These are phyloP conservation scores for Podospora pseudopauciseta DNA, from an alignment of 495 filamentous ascomycete genomes.

Conservation along the genomic window DNA sequence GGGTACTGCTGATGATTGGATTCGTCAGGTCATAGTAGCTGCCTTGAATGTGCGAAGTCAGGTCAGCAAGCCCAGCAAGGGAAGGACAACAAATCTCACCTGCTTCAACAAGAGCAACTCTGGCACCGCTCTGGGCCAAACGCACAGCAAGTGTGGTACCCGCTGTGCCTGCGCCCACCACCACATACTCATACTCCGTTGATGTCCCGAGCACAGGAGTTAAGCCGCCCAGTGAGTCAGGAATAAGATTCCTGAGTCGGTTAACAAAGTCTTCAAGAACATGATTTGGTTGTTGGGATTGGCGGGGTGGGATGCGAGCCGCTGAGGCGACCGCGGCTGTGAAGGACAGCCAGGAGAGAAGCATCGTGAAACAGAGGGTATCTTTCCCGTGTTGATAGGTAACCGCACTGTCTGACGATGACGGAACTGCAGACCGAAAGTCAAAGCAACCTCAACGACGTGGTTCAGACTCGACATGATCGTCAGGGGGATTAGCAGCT, in stretches of 20 bases:
- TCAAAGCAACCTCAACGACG: background rate
- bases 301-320: slow-evolving; percentile 7
- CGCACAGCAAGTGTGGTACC: slow-evolving; percentile 8
- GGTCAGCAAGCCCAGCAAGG: background rate
- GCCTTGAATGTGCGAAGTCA: background rate
- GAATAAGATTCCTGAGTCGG: background rate
- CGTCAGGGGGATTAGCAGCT: background rate
- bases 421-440: background rate
- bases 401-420: background rate
- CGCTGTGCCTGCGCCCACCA: slow-evolving; percentile 11
- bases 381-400: too few relatives aligned
- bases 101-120: slow-evolving; percentile 12
- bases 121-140: slow-evolving; percentile 10
- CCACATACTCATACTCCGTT: slow-evolving; percentile 10
- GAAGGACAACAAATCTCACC: background rate
- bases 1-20: slow-evolving; percentile 12
- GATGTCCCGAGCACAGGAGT: slow-evolving; percentile 3
- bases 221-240: slow-evolving; percentile 6
- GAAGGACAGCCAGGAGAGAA: slow-evolving; percentile 3
- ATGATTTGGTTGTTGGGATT: background rate
- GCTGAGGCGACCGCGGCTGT: background rate
- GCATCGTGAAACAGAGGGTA: background rate
- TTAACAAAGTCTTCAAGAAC: background rate
- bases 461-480: background rate
- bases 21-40: slow-evolving; percentile 14